Conservation (phyloP, 495 filamentous ascomycete genomes). For the Tetracladium setigerum region DNA sequence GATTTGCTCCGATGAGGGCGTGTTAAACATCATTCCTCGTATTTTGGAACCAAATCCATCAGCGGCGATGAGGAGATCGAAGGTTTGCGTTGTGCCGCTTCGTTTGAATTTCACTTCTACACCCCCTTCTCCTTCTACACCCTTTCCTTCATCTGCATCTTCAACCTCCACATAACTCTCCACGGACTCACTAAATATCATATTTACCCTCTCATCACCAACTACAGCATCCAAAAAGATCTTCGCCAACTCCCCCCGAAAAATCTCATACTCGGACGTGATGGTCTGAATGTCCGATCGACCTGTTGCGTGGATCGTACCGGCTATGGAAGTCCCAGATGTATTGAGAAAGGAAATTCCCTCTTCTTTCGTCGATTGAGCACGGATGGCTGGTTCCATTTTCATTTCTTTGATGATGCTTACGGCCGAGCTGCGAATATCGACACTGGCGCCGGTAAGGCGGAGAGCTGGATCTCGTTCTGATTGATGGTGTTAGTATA, state of each 20-base stretch:
- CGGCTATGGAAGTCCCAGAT: slow-evolving; percentile 25
- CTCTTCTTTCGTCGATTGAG: slow-evolving; percentile 17
- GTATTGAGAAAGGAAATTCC: slow-evolving; percentile 19
- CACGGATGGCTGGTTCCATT: slow-evolving; percentile 19
- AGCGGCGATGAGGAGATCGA: slow-evolving; percentile 40
- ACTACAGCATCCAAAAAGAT: slow-evolving; percentile 26
- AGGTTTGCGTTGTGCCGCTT: slow-evolving; percentile 26
- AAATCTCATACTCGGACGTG: slow-evolving; percentile 22
- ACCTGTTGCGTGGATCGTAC: slow-evolving; percentile 18
- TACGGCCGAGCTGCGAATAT: slow-evolving; percentile 28
- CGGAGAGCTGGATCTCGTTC: slow-evolving; percentile 28
- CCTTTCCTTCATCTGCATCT: slow-evolving; percentile 10
- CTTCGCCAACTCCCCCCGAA: slow-evolving; percentile 18
- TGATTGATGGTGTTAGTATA: slow-evolving; percentile 4
- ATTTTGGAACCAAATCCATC: slow-evolving; percentile 42
- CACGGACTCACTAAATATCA: slow-evolving; percentile 15
- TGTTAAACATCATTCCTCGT: slow-evolving; percentile 35
- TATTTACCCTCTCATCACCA: slow-evolving; percentile 16
- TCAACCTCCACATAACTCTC: slow-evolving; percentile 3
- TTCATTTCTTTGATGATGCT: slow-evolving; percentile 28
- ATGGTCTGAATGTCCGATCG: slow-evolving; percentile 19
- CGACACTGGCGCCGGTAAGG: slow-evolving; percentile 26
- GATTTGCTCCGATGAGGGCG: slow-evolving; percentile 31
- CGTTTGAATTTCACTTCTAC: slow-evolving; percentile 19
- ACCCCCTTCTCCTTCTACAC: slow-evolving; percentile 15